A percentile compares a stretch with the other conserved stretches of the same genome.
Conservation (phyloP, 2,329 filamentous ascomycete species). For the Seiridium unicorne region DNA sequence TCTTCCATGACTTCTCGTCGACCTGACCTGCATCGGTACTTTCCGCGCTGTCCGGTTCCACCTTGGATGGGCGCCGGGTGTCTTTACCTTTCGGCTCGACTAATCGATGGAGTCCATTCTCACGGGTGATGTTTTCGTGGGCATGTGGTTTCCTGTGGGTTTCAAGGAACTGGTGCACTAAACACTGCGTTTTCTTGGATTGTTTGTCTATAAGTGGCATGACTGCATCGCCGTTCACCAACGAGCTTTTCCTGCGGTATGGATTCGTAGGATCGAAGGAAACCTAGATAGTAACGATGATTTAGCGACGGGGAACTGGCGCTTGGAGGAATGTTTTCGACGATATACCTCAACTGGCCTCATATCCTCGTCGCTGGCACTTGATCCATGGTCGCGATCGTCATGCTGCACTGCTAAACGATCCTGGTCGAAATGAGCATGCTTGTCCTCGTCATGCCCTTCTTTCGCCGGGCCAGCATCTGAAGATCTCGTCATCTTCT, state of each 20-base stretch:
- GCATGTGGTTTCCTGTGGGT: slow-evolving; percentile 41
- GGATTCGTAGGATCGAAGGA: slow-evolving; percentile 60
- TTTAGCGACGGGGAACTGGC: neutral
- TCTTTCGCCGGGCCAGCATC: slow-evolving; percentile 12
- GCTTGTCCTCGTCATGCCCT: slow-evolving; percentile 19
- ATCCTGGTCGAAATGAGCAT: slow-evolving; percentile 23
- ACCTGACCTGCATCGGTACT: slow-evolving; percentile 46
- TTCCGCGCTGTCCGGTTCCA: slow-evolving; percentile 40
- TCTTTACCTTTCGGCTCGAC: slow-evolving; percentile 34
- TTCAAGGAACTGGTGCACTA: slow-evolving; percentile 65
- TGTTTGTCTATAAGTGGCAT: slow-evolving; percentile 32
- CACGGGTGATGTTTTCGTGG: slow-evolving; percentile 20
- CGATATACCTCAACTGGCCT: slow-evolving; percentile 48
- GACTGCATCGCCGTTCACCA: slow-evolving; percentile 50
- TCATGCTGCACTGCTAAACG: slow-evolving; percentile 12
- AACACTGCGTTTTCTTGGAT: slow-evolving; percentile 52
- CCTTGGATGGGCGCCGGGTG: slow-evolving; percentile 15
- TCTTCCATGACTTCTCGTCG: slow-evolving; percentile 57
- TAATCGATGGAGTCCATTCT: slow-evolving; percentile 25
- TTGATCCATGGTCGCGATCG: slow-evolving; percentile 39
- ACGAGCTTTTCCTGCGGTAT: slow-evolving; percentile 65
- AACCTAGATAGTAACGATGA: slow-evolving; percentile 39
- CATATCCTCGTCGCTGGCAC: slow-evolving; percentile 50
- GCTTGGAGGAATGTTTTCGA: neutral
- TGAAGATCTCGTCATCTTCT: slow-evolving; percentile 15